phyloP scores from a whole-genome alignment of 1,284 basidiomycete species.

The Leccinum subrobustum region DNA sequence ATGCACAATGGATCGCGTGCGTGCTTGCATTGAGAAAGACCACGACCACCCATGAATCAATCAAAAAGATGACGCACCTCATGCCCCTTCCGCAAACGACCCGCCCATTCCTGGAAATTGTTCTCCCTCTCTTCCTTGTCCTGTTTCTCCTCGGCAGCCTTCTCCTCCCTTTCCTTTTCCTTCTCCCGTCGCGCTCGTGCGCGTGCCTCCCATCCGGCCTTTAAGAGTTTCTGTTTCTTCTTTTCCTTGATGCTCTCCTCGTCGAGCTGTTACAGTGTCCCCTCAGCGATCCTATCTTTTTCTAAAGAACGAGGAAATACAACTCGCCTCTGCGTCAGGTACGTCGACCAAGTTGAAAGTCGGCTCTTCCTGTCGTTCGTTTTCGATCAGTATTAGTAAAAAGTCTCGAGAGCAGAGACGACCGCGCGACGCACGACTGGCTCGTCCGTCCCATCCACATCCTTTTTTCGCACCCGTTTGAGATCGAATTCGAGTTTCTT shows the following conservation, averaged over 20 bases:
- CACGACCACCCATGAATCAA: neutral
- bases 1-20: neutral
- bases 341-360: constrained; percentile 89
- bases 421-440: constrained; percentile 40
- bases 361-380: constrained; percentile 64
- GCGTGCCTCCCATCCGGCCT: constrained; percentile 94
- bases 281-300: neutral
- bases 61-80: constrained; percentile 47
- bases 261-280: constrained; percentile 61
- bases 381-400: neutral
- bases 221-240: constrained; percentile 88
- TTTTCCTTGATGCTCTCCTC: constrained; percentile 96
- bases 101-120: constrained; percentile 73
- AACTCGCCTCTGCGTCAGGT: constrained; percentile 79
- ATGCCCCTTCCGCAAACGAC: constrained; percentile 72
- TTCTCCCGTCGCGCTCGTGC: constrained; percentile 87
- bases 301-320: neutral
- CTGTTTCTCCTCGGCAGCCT: constrained; percentile 66
- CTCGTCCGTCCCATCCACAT: constrained; percentile 62
- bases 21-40: neutral
- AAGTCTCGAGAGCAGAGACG: neutral
- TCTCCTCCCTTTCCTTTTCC: constrained; percentile 76
- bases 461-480: constrained; percentile 72
- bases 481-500: constrained; percentile 75
- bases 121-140: constrained; percentile 80